These are phyloP conservation scores for Komagataella ulmi DNA, from an alignment of 805 yeast genomes.

Conservation along the genomic window DNA sequence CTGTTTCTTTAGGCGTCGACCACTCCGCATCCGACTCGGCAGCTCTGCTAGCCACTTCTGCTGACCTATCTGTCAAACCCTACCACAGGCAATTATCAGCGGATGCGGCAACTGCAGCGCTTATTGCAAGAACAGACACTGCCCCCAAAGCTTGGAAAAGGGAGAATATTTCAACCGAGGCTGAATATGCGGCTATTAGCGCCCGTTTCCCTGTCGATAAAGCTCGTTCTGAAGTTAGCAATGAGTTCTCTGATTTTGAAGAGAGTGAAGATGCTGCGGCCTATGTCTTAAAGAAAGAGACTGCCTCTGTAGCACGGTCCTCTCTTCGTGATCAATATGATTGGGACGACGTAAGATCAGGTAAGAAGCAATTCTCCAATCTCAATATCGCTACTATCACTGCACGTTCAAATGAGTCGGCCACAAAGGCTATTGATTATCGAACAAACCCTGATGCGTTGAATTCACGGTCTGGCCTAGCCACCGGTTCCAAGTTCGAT, in stretches of 20 bases:
- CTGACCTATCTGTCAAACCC: conserved; percentile 50
- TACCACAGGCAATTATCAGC: conserved; percentile 47
- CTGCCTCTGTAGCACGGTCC: conserved; percentile 18
- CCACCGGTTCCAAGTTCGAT: conserved; percentile 14
- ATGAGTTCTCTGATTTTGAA: conserved; percentile 18
- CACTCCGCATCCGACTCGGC: conserved; percentile 65
- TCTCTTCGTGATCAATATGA: conserved; percentile 26
- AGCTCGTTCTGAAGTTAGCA: background rate
- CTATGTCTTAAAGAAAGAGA: conserved; percentile 18
- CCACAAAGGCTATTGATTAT: conserved; percentile 25
- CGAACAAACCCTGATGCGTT: conserved; percentile 29
- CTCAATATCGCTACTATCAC: conserved; percentile 9
- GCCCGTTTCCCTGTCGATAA: conserved; percentile 11
- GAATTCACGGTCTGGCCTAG: conserved; percentile 17
- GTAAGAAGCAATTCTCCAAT: conserved; percentile 19
- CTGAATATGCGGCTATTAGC: conserved; percentile 29
- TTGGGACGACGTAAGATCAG: conserved; percentile 28
- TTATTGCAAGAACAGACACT: conserved; percentile 29
- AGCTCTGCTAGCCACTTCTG: conserved; percentile 58
- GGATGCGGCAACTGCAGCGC: conserved; percentile 59
- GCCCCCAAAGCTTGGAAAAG: conserved; percentile 37
- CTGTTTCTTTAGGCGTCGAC: conserved; percentile 45
- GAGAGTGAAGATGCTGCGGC: conserved; percentile 28
- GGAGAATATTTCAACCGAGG: conserved; percentile 27
- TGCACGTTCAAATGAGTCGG: background rate